Percentiles rank a stretch among this genome's conserved stretches.
phyloP scores from a whole-genome alignment of 2,329 filamentous ascomycete species.

The Phoma herbarum region DNA sequence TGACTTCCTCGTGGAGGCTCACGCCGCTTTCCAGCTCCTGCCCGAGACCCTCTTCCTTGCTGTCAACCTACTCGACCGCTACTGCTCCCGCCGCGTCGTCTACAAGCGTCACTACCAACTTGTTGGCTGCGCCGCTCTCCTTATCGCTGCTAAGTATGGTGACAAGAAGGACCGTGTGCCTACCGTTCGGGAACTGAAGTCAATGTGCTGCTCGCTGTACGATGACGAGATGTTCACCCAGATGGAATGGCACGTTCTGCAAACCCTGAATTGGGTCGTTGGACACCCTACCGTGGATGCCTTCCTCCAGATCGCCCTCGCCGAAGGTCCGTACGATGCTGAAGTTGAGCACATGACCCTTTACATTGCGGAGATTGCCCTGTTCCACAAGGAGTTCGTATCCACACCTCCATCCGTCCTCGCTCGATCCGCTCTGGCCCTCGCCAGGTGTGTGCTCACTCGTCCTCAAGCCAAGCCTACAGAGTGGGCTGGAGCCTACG shows the following conservation, averaged over 20 bases:
- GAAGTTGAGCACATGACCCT: conserved; percentile 94
- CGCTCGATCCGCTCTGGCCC: conserved; percentile 84
- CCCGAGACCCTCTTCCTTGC: conserved; percentile 96
- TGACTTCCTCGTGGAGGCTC: conserved; percentile 97
- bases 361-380: conserved; percentile 92
- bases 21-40: conserved; percentile 90
- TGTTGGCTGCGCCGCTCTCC: conserved; percentile 91
- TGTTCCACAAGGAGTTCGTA: conserved; percentile 97
- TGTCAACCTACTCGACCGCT: conserved; percentile 94
- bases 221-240: conserved; percentile 99
- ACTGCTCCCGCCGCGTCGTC: conserved; percentile 96
- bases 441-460: conserved; percentile 85
- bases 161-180: conserved; percentile 99
- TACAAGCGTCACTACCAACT: conserved; percentile 99
- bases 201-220: conserved; percentile 98
- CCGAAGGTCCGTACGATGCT: conserved; percentile 76
- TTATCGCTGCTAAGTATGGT: conserved; percentile 98
- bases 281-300: conserved; percentile 96
- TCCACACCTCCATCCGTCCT: conserved; percentile 90
- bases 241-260: conserved; percentile 99
- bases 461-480: conserved; percentile 78
- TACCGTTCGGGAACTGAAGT: conserved; percentile 94
- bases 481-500: conserved; percentile 77
- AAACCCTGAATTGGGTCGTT: conserved; percentile 95
- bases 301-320: conserved; percentile 87